Evolutionary conservation across 2,329 filamentous ascomycete species (phyloP), one percentile per base, ranked within the genome.

Genomic region (Monosporascus ibericus): DNA sequence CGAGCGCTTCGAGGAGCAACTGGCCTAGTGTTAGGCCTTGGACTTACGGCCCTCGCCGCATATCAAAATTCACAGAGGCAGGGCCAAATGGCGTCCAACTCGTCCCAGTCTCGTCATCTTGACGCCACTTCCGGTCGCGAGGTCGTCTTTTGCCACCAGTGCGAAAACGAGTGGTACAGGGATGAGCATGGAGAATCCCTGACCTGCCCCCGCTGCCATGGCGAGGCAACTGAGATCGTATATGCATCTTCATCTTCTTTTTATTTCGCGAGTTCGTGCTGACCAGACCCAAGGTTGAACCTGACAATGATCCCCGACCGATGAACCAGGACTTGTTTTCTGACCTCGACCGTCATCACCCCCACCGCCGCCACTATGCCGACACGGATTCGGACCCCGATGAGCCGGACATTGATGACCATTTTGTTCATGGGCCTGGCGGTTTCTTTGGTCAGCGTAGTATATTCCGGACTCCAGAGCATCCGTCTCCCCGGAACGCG

Each of bases 171-270:
- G 68, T 97, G 91, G 90, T 89, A 87, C 64, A 77, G 82, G 54
- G 82, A 89, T 54, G 80, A 87, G 57, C 76, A 80, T 58, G 85
- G 72, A 7, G 39, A 44, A 49, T 54, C 79, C 25, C 72, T 95
- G 56, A 74, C 72, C 17, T 99, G 94, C 66, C 90, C 91, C 17
- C 70, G 74, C n/a, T 99, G 94, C 67, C 67, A 78, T 4, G 84
- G 84, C 38, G 90, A 95, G 20, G 85, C 90, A 59, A 90, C 84
- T 17, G 92, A 99, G 72, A 90, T 97, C 62, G 92, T 95, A 75
- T 65, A 86, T 76, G 22, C 14, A 15, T 37, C 24, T 39, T 40
- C 15, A 34, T 44, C n/a, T 48, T 6, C 24, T 6, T 18, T 20
- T 6, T 14, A 6, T 25, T 25, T 22, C n/a, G n/a, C 11, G 18